A percentile compares a stretch with the other conserved stretches of the same genome.
phyloP scores from a whole-genome alignment of 495 filamentous ascomycete species.

The Choiromyces venosus region DNA sequence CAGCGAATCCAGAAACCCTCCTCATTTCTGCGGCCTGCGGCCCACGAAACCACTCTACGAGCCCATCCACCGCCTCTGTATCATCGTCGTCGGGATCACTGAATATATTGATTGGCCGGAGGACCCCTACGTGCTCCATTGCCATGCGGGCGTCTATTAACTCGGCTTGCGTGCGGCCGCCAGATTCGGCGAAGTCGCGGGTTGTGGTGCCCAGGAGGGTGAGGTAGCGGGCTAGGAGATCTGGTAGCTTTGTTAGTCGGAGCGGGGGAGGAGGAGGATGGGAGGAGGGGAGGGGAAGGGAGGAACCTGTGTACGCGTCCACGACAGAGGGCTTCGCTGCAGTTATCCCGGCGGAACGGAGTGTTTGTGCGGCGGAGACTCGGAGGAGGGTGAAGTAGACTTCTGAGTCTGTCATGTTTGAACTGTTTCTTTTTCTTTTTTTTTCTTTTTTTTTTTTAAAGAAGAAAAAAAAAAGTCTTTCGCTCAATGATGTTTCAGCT shows the following conservation, averaged over 20 bases:
- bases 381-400: slow-evolving; percentile 41
- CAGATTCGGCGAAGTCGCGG: slow-evolving; percentile 33
- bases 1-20: slow-evolving; percentile 33
- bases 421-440: neutral
- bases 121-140: slow-evolving; percentile 39
- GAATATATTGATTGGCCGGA: slow-evolving; percentile 39
- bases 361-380: slow-evolving; percentile 37
- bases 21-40: slow-evolving; percentile 38
- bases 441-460: neutral
- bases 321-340: slow-evolving; percentile 41
- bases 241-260: slow-evolving; percentile 12
- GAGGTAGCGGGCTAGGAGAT: slow-evolving; percentile 40
- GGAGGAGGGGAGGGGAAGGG: neutral
- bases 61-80: slow-evolving; percentile 37
- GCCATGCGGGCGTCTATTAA: slow-evolving; percentile 36
- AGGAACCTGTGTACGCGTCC: slow-evolving; percentile 39
- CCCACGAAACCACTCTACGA: slow-evolving; percentile 40
- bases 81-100: slow-evolving; percentile 34
- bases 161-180: slow-evolving; percentile 33
- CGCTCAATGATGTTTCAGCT: neutral
- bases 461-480: neutral
- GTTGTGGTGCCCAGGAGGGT: slow-evolving; percentile 39
- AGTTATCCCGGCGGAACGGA: slow-evolving; percentile 39
- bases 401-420: slow-evolving; percentile 38
- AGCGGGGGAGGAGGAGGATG: neutral